Conservation (phyloP, 2,329 filamentous ascomycete species). For the Botrytis squamosa region DNA sequence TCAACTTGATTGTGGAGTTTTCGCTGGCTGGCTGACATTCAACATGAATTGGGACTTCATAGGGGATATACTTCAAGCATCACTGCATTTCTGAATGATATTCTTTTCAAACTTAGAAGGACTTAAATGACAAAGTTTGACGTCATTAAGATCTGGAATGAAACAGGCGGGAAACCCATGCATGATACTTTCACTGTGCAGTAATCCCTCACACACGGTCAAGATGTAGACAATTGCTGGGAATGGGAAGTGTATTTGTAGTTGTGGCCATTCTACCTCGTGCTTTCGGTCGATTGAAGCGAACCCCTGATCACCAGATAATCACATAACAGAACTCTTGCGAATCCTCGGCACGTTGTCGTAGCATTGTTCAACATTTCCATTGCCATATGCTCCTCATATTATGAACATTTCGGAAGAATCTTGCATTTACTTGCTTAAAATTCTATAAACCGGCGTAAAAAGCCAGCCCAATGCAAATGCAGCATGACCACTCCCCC, state of each 20-base stretch:
- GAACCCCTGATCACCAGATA: conserved; percentile 6
- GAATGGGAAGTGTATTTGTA: conserved; percentile 12
- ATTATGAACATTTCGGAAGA: conserved; percentile 34
- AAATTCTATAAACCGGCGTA: conserved; percentile 40
- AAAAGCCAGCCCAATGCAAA: conserved; percentile 40
- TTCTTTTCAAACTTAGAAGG: not conserved
- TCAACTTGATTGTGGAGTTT: not conserved
- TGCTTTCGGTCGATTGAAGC: conserved; percentile 9
- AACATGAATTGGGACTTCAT: not conserved
- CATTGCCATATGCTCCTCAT: conserved; percentile 24
- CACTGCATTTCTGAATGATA: not conserved
- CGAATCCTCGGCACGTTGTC: conserved; percentile 2
- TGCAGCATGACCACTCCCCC: conserved; percentile 39
- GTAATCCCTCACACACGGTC: not conserved
- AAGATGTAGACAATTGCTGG: not conserved
- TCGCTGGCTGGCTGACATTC: not conserved
- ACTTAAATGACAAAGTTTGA: not conserved
- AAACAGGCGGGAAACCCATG: not conserved
- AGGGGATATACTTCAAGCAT: not conserved
- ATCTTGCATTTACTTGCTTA: conserved; percentile 39
- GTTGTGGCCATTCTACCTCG: conserved; percentile 4
- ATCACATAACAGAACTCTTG: conserved; percentile 15
- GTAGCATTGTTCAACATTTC: conserved; percentile 18
- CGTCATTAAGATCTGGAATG: not conserved
- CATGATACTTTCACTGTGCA: not conserved